Evolutionary conservation across 2,329 filamentous ascomycete genomes (phyloP).

Genomic region (Arthrinium phaeospermum): DNA sequence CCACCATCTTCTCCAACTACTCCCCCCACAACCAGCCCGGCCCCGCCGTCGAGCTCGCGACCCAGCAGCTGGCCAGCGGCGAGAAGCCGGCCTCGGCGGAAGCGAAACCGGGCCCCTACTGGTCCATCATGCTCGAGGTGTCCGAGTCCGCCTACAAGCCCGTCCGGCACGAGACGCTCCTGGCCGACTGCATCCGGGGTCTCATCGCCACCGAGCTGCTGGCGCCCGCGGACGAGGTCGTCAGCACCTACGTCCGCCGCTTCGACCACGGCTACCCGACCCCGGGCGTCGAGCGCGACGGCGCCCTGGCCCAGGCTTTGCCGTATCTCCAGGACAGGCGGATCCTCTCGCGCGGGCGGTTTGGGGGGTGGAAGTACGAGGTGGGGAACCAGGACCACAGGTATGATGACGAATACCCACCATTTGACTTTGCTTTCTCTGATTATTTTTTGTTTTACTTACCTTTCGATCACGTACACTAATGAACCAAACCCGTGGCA

Average conservation of each 20-base stretch:
- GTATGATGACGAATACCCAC: not conserved
- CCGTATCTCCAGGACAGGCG: slow-evolving; percentile 89
- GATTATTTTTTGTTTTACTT: too few species aligned
- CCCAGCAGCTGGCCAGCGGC: slow-evolving; percentile 83
- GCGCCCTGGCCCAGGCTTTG: slow-evolving; percentile 87
- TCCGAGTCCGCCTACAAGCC: slow-evolving; percentile 96
- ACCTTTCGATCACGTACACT: not conserved
- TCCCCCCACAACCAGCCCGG: slow-evolving; percentile 96
- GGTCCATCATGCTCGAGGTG: slow-evolving; percentile 99
- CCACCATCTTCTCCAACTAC: slow-evolving; percentile 99
- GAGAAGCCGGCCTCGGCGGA: slow-evolving; percentile 75
- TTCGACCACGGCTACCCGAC: slow-evolving; percentile 99
- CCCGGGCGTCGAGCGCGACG: slow-evolving; percentile 91
- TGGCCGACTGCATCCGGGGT: slow-evolving; percentile 91
- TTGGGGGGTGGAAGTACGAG: slow-evolving; percentile 98
- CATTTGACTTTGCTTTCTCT: too few species aligned
- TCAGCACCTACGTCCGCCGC: slow-evolving; percentile 88
- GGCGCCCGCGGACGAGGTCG: slow-evolving; percentile 82
- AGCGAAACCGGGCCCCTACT: slow-evolving; percentile 89
- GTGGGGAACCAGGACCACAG: slow-evolving; percentile 95
- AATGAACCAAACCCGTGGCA: not conserved
- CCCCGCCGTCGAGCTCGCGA: slow-evolving; percentile 81
- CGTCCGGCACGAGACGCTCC: slow-evolving; percentile 81
- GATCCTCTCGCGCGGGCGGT: slow-evolving; percentile 94
- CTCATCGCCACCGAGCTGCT: slow-evolving; percentile 98